Evolutionary conservation across 2,329 filamentous ascomycete genomes (phyloP), one percentile per base, ranked within the genome.

Genomic region (Colletotrichum sp.): DNA sequence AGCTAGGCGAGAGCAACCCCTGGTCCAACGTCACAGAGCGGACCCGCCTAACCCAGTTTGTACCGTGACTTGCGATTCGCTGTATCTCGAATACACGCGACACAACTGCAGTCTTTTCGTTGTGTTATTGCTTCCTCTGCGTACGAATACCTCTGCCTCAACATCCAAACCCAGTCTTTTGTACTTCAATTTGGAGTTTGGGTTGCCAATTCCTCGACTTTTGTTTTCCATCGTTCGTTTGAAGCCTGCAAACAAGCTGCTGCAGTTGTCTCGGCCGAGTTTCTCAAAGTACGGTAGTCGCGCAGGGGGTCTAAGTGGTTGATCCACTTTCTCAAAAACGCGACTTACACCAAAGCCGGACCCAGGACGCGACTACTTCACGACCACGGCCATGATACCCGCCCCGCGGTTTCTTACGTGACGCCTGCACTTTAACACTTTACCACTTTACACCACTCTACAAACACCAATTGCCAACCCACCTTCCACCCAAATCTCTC

Each of bases 371-470:
- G 72, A 74, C 72, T 74, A 27, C 51, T 61, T 73, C 70, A 74
- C 68, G 72, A 72, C 72, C 64, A 74, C 72, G 69, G 70, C 64
- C 72, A 74, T 74, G 72, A 74, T 73, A 74, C 72, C 72, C 72
- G 70, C 72, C 72, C 70, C 72, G 64, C 72, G 69, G 65, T 74
- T 74, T 74, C 69, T 72, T 73, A 73, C 72, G 69, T 75, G 73
- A 75, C 73, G 70, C 59, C 64, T 73, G 69, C 70, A 62, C 70
- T 72, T 73, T 47, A 72, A 59, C 70, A 62, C 70, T 72, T 69
- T 47, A 72, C 64, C 73, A 67, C 66, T 73, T 65, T 63, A 70
- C 34, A 70, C 62, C 61, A 72, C 54, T 59, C 70, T 65, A 74
- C 72, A 73, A 69, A 65, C 72, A 61, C 63, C 72, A 74, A n/a